These are phyloP conservation scores for Colletotrichum simmondsii DNA, from an alignment of 2,329 filamentous ascomycete genomes.

Conservation along the genomic window DNA sequence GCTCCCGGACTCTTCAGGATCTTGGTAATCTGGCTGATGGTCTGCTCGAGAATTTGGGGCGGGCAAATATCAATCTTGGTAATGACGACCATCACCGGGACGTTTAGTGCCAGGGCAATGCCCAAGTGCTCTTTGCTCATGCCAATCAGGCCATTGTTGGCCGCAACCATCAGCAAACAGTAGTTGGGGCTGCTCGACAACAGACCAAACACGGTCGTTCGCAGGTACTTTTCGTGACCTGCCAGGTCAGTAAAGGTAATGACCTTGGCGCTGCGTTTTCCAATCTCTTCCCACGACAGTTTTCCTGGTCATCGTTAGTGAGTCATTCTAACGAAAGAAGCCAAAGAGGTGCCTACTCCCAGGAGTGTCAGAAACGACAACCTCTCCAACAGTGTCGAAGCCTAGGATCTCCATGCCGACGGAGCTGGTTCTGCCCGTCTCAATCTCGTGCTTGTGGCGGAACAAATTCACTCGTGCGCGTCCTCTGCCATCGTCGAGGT, in stretches of 20 bases:
- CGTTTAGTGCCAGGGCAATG: constrained; percentile 92
- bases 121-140: constrained; percentile 99
- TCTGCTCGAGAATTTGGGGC: constrained; percentile 93
- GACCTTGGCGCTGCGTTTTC: constrained; percentile 92
- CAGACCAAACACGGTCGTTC: constrained; percentile 96
- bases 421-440: constrained; percentile 93
- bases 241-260: constrained; percentile 97
- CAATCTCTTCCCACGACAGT: constrained; percentile 97
- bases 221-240: constrained; percentile 93
- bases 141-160: constrained; percentile 95
- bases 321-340: neutral
- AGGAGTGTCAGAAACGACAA: constrained; percentile 83
- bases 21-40: constrained; percentile 88
- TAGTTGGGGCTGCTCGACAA: constrained; percentile 96
- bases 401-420: constrained; percentile 99
- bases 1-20: constrained; percentile 95
- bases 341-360: constrained; percentile 70
- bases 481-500: constrained; percentile 92
- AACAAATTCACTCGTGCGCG: constrained; percentile 96
- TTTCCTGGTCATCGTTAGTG: constrained; percentile 52
- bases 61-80: constrained; percentile 99
- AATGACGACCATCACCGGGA: constrained; percentile 96
- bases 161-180: constrained; percentile 97
- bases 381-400: constrained; percentile 87
- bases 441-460: constrained; percentile 97